Base-by-base conservation (phyloP, 2,329 filamentous ascomycete genomes). In the Fusarium verticillioides region DNA sequence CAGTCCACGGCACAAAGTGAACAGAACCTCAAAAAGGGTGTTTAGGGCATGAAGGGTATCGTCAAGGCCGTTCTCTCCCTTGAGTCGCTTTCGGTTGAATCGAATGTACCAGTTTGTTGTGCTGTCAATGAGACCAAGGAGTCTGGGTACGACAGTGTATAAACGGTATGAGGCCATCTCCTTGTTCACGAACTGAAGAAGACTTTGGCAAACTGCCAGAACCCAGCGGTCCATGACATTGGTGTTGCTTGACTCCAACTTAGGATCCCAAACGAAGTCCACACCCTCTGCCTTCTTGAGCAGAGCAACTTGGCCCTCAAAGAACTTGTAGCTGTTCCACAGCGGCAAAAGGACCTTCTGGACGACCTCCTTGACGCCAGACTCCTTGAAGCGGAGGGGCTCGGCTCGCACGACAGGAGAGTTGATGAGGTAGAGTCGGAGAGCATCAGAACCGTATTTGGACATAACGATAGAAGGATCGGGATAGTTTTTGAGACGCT, bases 21-120 rank as follows among this genome's bases (percentile, higher is more conserved):
- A 98, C 28, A 98, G 87, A 62, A 98, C 94, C 83, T 98, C 95
- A 78, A 97, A 98, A 12, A 98, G 89, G 4, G 96, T 96, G 83
- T 98, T 97, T 61, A 99, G 87, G 1, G 96, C 96, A 79, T 97
- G 94, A 57, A 92, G 86, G 16, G 96, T 98, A 80, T 98, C 96
- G 19, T 95, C 89, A 30, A 94, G 83, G 23, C 95, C 94, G 73
- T 94, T 91, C 80, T 97, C 95, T 47, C 95, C 95, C 90, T 97
- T 98, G 75, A 97, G 87, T 61, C 95, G 91, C 82, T 93, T 93
- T 61, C 95, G 90, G 86, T 98, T 98, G 86, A 97, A 97, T 69
- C 95, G 90, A 81, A 98, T 98, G 84, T 98, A 98, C 95, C 95
- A 98, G 83, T 98, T 98, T n/a, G 95, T 98, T 8, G 94, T 95